Conservation (phyloP, 805 yeast species). For the Zygoascus biomembranicola region DNA sequence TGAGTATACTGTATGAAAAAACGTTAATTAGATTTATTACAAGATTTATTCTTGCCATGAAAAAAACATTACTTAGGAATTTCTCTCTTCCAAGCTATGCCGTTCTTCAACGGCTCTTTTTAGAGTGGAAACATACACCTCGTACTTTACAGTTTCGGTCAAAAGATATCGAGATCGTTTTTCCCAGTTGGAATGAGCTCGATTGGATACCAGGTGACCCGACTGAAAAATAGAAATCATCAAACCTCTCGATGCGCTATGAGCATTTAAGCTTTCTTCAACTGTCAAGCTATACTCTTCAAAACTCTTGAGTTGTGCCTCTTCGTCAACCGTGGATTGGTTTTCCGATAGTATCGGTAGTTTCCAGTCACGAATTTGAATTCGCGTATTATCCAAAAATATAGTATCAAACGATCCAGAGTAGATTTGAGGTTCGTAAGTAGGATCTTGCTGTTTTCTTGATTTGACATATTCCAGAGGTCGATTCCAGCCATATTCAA, state of each 20-base stretch:
- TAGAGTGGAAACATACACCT: constrained; percentile 18
- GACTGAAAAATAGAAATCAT: constrained; percentile 30
- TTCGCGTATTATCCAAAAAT: constrained; percentile 11
- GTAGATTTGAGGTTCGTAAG: neutral
- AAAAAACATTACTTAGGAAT: neutral
- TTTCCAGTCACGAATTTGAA: constrained; percentile 25
- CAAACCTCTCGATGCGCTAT: constrained; percentile 32
- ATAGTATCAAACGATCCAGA: constrained; percentile 14
- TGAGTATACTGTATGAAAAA: neutral
- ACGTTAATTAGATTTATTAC: neutral
- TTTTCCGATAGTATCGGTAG: constrained; percentile 23
- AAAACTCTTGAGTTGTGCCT: constrained; percentile 35
- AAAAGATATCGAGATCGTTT: constrained; percentile 21
- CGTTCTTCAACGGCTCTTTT: constrained; percentile 17
- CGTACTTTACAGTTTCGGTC: constrained; percentile 23
- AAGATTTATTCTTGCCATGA: neutral
- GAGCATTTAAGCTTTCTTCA: constrained; percentile 33
- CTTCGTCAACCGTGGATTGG: constrained; percentile 19
- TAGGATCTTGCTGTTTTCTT: neutral
- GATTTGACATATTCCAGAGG: constrained; percentile 8
- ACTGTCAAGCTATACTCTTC: constrained; percentile 33
- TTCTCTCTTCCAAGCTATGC: neutral
- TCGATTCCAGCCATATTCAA: constrained; percentile 71
- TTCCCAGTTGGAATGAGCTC: constrained; percentile 28
- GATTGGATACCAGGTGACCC: constrained; percentile 13